Conservation (phyloP, 257 asterid genomes). For the Anisodus tanguticus region DNA sequence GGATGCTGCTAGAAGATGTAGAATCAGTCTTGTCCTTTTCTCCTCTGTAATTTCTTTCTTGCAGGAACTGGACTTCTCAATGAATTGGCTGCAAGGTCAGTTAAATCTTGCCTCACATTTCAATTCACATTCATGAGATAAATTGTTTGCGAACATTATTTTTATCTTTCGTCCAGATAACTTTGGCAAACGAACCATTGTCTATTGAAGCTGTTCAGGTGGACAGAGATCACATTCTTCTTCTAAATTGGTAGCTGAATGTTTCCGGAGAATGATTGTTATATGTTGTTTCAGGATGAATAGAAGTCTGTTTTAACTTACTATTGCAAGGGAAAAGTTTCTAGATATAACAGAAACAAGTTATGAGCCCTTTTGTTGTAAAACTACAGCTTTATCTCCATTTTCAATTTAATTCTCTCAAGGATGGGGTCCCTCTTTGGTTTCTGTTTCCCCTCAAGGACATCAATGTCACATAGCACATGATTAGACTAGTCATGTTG, state of each 20-base stretch:
- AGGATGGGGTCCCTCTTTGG: background rate
- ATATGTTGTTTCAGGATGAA: constrained; percentile 17
- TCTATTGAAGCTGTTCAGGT: constrained; percentile 21
- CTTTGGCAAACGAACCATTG: background rate
- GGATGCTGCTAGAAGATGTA: constrained; percentile 15
- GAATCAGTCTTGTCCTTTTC: constrained; percentile 31
- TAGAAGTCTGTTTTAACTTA: background rate
- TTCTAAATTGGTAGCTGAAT: constrained; percentile 7
- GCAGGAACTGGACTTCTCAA: constrained; percentile 34
- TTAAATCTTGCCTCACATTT: constrained; percentile 28
- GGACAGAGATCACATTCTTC: constrained; percentile 18
- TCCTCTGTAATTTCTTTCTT: constrained; percentile 28
- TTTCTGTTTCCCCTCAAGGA: constrained; percentile 10
- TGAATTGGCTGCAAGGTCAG: constrained; percentile 49
- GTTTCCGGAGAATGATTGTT: constrained; percentile 9
- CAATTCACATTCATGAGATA: background rate
- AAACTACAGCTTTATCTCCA: constrained; percentile 18
- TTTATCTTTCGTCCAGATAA: constrained; percentile 18
- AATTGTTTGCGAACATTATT: background rate
- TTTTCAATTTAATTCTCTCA: background rate
- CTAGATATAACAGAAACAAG: background rate
- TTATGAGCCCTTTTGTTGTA: constrained; percentile 5
- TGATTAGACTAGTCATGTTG: constrained; percentile 23
- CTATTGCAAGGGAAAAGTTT: constrained; percentile 9
- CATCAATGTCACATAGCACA: constrained; percentile 6